These are phyloP conservation scores for Echinochloa phyllopogon DNA, from an alignment of 176 grass and related monocot genomes.

Conservation along the genomic window DNA sequence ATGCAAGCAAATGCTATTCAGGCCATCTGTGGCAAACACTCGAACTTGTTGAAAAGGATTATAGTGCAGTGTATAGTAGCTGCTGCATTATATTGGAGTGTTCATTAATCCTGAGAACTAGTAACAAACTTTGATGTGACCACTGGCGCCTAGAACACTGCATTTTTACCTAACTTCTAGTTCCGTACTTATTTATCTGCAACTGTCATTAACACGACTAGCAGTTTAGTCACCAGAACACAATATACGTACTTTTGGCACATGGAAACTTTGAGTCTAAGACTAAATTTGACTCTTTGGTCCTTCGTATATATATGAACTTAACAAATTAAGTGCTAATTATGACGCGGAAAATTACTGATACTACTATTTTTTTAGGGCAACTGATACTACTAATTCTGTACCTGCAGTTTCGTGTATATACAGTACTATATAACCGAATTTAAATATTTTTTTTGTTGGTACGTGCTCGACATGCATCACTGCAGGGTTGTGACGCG, in stretches of 20 bases:
- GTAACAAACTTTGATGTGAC: neutral
- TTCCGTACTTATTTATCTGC: neutral
- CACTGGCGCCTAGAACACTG: neutral
- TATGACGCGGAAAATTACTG: no score
- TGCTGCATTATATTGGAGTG: neutral
- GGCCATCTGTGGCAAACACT: neutral
- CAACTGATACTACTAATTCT: neutral
- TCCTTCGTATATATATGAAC: no score
- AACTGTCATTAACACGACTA: neutral
- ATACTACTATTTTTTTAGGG: no score
- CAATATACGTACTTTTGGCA: neutral
- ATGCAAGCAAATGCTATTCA: neutral
- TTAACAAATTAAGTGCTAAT: no score
- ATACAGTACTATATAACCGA: neutral
- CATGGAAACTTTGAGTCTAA: neutral
- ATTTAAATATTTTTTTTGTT: neutral
- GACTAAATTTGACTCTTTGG: neutral
- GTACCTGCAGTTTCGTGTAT: neutral
- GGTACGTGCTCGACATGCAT: neutral
- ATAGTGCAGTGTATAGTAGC: neutral
- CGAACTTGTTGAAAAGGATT: neutral
- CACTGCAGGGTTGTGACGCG: conserved; percentile 69
- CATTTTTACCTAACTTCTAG: neutral
- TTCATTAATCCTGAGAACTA: no score
- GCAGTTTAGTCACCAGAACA: neutral